Conservation (phyloP, 352 stramenopile genomes). For the Aphanomyces astaci region DNA sequence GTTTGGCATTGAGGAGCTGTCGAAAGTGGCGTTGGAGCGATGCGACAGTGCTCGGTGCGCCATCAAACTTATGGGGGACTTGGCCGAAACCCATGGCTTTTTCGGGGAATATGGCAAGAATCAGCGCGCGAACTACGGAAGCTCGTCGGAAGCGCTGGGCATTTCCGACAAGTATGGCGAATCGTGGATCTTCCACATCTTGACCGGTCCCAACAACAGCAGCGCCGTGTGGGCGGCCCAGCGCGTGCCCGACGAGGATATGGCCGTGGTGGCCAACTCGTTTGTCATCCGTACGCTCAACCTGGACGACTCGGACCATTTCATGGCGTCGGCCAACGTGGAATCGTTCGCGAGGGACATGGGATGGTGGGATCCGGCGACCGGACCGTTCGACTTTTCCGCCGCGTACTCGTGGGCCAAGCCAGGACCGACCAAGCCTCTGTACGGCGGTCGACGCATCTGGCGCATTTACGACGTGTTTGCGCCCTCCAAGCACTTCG, state of each 20-base stretch:
- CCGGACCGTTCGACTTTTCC: slow-evolving; percentile 58
- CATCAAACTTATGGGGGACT: slow-evolving; percentile 83
- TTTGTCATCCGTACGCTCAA: slow-evolving; percentile 89
- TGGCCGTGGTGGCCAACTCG: slow-evolving; percentile 87
- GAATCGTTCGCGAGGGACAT: slow-evolving; percentile 71
- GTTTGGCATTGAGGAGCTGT: slow-evolving; percentile 86
- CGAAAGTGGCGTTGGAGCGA: slow-evolving; percentile 86
- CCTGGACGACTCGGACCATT: slow-evolving; percentile 65
- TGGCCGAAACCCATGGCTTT: slow-evolving; percentile 89
- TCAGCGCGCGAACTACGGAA: slow-evolving; percentile 37
- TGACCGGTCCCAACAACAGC: slow-evolving; percentile 82
- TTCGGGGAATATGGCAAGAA: slow-evolving; percentile 79
- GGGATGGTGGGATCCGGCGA: slow-evolving; percentile 67
- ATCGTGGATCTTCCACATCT: slow-evolving; percentile 92
- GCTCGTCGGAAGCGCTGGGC: slow-evolving; percentile 78
- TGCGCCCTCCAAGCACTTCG: slow-evolving; percentile 67
- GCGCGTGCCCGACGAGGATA: slow-evolving; percentile 81
- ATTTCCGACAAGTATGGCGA: slow-evolving; percentile 85
- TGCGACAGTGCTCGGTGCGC: slow-evolving; percentile 73
- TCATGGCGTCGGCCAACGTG: slow-evolving; percentile 85
- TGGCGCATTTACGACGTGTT: slow-evolving; percentile 84
- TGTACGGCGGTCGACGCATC: slow-evolving; percentile 77
- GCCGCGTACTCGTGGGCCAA: slow-evolving; percentile 54
- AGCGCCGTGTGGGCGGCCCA: slow-evolving; percentile 90
- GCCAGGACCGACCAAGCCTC: slow-evolving; percentile 46